Evolutionary conservation across 768 basidiomycete genomes (phyloP), one percentile per base, ranked within the genome.

Genomic region (Favolaschia claudopus): DNA sequence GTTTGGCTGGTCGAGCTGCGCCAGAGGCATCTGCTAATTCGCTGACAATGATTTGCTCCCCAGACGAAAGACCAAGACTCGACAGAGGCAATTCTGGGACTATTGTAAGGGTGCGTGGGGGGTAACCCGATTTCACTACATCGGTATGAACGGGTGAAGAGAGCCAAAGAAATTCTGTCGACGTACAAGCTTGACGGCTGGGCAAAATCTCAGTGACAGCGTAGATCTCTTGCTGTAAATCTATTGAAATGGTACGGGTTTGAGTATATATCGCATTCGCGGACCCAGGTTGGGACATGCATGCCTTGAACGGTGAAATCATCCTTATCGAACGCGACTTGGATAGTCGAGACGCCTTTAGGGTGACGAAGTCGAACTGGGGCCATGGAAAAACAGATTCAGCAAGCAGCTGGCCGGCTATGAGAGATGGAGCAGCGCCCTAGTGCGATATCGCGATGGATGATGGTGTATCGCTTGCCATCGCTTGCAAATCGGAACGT

Each of bases 41-140:
- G 47, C 79, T 87, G 40, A 97, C 91, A 66, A 96, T 91, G 60
- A 99, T 80, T 75, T 95, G 93, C 51, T 98, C 96, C 2, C 95
- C 93, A 15, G 78, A 71, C 55, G 83, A 80, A 28, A 98, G 79
- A 14, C 91, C 92, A 27, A 98, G 82, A 32, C 89, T 89, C 0
- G 89, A 82, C 32, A 96, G 62, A 0, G 92, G 87, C 22, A 93
- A 82, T 59, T 90, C 87, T 4, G 92, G 89, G 29, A 91, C 77
- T 33, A 91, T 74, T 5, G 88, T 87, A 37, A 97, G 80, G 2
- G 85, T 65, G 38, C 81, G 84, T 0, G 94, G 95, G 4, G 95
- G 95, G 72, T 96, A 98, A 34, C 95, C 94, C 15, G 84, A 78
- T 75, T 88, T 92, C 56, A 93, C 92, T 93, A 57, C 34, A 48